Base-by-base conservation (phyloP, 1,284 basidiomycete genomes). In the Apiotrichum veenhuisii region DNA sequence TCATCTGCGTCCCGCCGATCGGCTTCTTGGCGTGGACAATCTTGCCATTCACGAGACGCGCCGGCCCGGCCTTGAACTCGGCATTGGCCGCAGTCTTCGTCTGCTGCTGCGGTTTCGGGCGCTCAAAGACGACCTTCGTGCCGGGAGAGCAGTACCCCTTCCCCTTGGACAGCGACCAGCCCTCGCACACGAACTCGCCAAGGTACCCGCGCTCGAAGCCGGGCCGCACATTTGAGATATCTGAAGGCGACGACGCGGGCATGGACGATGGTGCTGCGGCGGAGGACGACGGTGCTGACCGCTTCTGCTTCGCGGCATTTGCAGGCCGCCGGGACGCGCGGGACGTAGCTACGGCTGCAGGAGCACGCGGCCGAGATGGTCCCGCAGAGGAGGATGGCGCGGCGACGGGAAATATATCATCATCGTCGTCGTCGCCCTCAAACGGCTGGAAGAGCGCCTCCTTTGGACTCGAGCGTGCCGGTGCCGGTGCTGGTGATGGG, bases 151-250 rank as follows among this genome's bases (percentile, higher is more conserved):
- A 76, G 54, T 78, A 78, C 0, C 77, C 77, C 56, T 74, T 73
- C 1, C 77, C 76, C 46, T 77, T 77, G 25, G 72, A 74, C 41
- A 78, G 51, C n/a, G 70, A 71, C 73, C 74, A 76, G 10, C 75
- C 77, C 49, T 75, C 72, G 53, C 75, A 75, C 12, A 76, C 73
- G 50, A 75, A 75, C 57, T 77, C 74, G 23, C 77, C 77, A 30
- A 78, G 67, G 55, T 75, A 77, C 7, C 75, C 75, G 17, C 64
- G 58, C 15, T 34, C 48, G 44, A 76, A 76, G 11, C 55, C 60
- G 0, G 57, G 25, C 1, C 68, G 70, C 12, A 71, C 58, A 11
- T 11, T 23, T 12, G 38, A 36, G 23, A 30, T 4, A 14, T 22
- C 9, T 17, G 51, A 40, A 11, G 64, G 62, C 14, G 59, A 52